Percentiles rank a stretch among this genome's conserved stretches.
phyloP scores from a whole-genome alignment of 495 filamentous ascomycete species.

The Viridothelium virens region DNA sequence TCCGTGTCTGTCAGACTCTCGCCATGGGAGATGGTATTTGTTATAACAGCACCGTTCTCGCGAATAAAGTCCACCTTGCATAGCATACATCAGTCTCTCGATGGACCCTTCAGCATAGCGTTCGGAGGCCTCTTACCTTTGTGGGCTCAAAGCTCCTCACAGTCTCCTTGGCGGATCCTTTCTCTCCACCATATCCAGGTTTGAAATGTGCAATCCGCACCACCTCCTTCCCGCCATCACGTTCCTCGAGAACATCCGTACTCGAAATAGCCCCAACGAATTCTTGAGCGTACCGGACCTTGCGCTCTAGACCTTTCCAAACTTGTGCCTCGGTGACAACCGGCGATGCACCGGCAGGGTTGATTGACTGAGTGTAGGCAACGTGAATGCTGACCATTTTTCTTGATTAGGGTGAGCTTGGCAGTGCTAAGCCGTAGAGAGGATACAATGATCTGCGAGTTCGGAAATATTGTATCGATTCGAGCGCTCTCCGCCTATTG shows the following conservation, averaged over 20 bases:
- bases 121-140: slow-evolving; percentile 23
- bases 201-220: slow-evolving; percentile 22
- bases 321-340: slow-evolving; percentile 41
- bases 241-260: slow-evolving; percentile 38
- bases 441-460: too few species aligned
- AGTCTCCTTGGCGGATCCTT: slow-evolving; percentile 17
- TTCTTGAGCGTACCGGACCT: slow-evolving; percentile 43
- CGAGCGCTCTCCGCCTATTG: not conserved
- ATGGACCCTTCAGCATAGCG: not conserved
- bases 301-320: slow-evolving; percentile 46
- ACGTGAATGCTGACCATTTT: slow-evolving; percentile 38
- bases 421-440: not conserved
- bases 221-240: slow-evolving; percentile 24
- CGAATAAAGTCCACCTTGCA: slow-evolving; percentile 32
- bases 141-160: slow-evolving; percentile 21
- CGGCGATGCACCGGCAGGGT: slow-evolving; percentile 39
- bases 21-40: slow-evolving; percentile 46
- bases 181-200: slow-evolving; percentile 5
- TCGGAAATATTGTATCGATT: not conserved
- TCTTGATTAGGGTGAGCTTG: not conserved
- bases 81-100: slow-evolving; percentile 3
- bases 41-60: slow-evolving; percentile 33
- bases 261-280: slow-evolving; percentile 45
- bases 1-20: slow-evolving; percentile 34
- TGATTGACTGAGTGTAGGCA: slow-evolving; percentile 48